Evolutionary conservation across 495 filamentous ascomycete species (phyloP).

Genomic region (Penicillium pancosmium): DNA sequence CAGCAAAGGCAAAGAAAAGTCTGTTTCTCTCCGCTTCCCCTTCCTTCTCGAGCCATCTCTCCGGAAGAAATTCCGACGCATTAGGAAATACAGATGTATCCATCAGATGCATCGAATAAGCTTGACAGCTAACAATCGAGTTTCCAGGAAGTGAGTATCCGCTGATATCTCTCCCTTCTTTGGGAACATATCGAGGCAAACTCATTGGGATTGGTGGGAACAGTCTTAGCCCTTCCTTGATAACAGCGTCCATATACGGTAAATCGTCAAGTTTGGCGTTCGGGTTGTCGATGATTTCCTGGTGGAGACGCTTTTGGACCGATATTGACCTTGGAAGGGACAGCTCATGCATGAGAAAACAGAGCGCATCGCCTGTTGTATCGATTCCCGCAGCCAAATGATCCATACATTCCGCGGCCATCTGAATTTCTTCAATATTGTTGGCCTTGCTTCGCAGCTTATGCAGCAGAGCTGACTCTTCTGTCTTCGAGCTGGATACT

Average conservation of each 20-base stretch:
- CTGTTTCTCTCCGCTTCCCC: slow-evolving; percentile 1
- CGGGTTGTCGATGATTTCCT: background rate
- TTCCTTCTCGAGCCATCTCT: background rate
- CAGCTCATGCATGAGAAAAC: slow-evolving; percentile 1
- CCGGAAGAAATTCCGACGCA: background rate
- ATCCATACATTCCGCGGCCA: slow-evolving; percentile 3
- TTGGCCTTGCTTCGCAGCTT: background rate
- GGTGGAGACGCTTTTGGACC: background rate
- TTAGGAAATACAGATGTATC: background rate
- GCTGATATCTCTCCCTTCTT: background rate
- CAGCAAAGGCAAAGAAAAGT: slow-evolving; percentile 2
- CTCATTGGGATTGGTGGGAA: slow-evolving; percentile 5
- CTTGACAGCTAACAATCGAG: slow-evolving; percentile 4
- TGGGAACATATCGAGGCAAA: background rate
- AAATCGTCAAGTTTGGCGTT: background rate
- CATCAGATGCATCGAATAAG: slow-evolving; percentile 4
- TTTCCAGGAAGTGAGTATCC: background rate
- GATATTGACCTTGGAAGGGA: background rate
- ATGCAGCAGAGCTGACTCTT: background rate
- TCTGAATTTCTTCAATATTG: background rate
- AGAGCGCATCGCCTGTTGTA: slow-evolving; percentile 1
- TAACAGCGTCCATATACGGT: slow-evolving; percentile 2
- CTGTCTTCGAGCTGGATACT: background rate
- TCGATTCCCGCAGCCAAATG: background rate
- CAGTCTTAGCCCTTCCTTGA: background rate